Conservation (phyloP, 2,329 filamentous ascomycete genomes). For the Anisogramma anomala region DNA sequence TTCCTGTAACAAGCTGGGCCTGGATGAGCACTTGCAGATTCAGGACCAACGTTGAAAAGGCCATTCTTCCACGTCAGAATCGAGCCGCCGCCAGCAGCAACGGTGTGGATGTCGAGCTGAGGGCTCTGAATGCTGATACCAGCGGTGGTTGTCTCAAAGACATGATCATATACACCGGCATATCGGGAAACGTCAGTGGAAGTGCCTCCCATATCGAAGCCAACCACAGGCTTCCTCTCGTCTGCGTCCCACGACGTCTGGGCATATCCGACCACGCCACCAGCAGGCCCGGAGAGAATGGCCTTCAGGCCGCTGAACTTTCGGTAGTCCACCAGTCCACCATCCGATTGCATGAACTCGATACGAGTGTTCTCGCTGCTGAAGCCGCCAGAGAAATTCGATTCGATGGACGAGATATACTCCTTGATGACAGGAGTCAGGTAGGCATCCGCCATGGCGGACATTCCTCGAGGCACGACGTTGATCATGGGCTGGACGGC, state of each 20-base stretch:
- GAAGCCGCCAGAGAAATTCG: conserved; percentile 27
- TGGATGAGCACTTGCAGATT: conserved; percentile 54
- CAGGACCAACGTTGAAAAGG: conserved; percentile 56
- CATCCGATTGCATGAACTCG: conserved; percentile 60
- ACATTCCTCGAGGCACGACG: conserved; percentile 32
- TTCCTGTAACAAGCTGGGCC: conserved; percentile 60
- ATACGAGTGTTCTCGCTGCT: conserved; percentile 36
- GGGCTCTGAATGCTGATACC: conserved; percentile 69
- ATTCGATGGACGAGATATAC: conserved; percentile 26
- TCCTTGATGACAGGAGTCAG: conserved; percentile 31
- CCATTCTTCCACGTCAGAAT: conserved; percentile 57
- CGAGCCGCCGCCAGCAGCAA: conserved; percentile 65
- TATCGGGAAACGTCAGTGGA: conserved; percentile 65
- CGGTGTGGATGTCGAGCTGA: conserved; percentile 72
- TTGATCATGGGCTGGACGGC: conserved; percentile 32
- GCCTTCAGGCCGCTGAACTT: conserved; percentile 58
- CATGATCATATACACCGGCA: conserved; percentile 31
- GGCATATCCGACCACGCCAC: conserved; percentile 66
- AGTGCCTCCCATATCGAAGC: conserved; percentile 69
- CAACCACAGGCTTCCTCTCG: conserved; percentile 59
- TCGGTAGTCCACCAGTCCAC: conserved; percentile 40
- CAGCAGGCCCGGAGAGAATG: conserved; percentile 64
- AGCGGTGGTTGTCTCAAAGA: conserved; percentile 66
- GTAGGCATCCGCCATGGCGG: conserved; percentile 32
- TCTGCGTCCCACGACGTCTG: conserved; percentile 59